Base-by-base conservation (phyloP, 2,329 filamentous ascomycete genomes). In the Cordyceps fumosorosea region DNA sequence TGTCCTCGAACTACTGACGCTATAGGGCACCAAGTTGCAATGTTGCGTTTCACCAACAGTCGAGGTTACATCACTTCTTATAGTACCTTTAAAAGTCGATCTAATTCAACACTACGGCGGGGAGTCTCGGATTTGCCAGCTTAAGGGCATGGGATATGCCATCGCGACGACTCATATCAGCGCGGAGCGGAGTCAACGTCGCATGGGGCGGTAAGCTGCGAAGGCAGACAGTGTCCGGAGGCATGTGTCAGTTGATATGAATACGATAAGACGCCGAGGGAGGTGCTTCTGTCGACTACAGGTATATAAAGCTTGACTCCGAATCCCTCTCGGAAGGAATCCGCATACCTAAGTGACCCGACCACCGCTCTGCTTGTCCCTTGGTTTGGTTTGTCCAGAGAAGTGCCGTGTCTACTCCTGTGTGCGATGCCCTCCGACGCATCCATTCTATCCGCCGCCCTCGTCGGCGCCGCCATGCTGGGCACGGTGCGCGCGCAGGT, bases 401-500 rank as follows among this genome's bases (percentile, higher is more conserved):
- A 47, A 10, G 29, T 10, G 3, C 4, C 18, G 14, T 22, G 42
- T 47, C 26, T 34, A 14, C 26, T n/a, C 16, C 18, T 57, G 10
- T 7, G 6, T 57, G 12, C 18, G n/a, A 62, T 62, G 59, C 51
- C 52, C 10, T 62, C 42, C 0, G 42, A 11, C 2, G 7, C 4
- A 20, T 54, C 40, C 7, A 14, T 55, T 8, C 7, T 60, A 1
- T 45, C 42, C 3, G 32, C 56, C 7, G 50, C 50, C 22, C 11
- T 59, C n/a, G 44, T 20, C 34, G 56, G n/a, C 12, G n/a, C 62
- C 5, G 40, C 20, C 26, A 2, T 54, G n/a, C 26, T 45, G 16
- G 40, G 50, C 50, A 47, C 58, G 22, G 29, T 57, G 1, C 51
- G 53, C 18, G 56, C 56, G 3, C 56, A 60, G n/a, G 61, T 70